Percentiles rank a stretch among this genome's conserved stretches.
phyloP scores from a whole-genome alignment of 176 grass and related monocot genomes.

The Hordeum marinum region DNA sequence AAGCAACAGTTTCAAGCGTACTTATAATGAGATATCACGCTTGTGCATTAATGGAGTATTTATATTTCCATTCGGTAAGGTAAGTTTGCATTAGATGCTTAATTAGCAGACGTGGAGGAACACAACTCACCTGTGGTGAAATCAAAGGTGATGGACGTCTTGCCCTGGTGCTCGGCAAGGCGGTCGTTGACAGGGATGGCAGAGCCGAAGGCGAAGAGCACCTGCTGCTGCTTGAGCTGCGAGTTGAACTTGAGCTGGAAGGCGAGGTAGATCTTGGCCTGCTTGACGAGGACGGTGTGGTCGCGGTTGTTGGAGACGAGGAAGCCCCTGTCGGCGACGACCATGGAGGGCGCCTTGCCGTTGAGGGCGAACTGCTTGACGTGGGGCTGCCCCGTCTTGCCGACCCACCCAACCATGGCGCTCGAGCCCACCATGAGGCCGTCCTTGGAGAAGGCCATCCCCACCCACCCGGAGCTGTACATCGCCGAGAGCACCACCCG shows the following conservation, averaged over 20 bases:
- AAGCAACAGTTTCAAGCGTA: not conserved
- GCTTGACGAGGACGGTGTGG: constrained; percentile 47
- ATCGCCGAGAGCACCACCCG: constrained; percentile 71
- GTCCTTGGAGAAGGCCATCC: constrained; percentile 86
- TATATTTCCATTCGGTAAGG: not conserved
- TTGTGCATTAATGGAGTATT: not conserved
- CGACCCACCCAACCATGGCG: constrained; percentile 95
- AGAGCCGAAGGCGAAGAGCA: constrained; percentile 62
- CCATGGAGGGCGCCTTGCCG: constrained; percentile 44
- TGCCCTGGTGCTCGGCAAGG: constrained; percentile 56
- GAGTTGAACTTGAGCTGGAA: constrained; percentile 54
- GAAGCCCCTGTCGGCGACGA: constrained; percentile 52
- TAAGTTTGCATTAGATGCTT: constrained; percentile 7
- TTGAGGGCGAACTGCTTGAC: constrained; percentile 53
- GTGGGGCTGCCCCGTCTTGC: constrained; percentile 59
- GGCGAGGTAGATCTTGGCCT: constrained; percentile 93
- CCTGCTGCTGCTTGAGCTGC: constrained; percentile 52
- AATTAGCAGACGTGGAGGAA: not conserved
- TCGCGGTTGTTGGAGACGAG: constrained; percentile 42
- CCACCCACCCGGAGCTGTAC: constrained; percentile 87
- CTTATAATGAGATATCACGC: not conserved
- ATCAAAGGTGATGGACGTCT: constrained; percentile 69
- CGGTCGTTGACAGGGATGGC: constrained; percentile 59
- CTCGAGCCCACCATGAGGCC: constrained; percentile 88
- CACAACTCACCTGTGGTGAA: constrained; percentile 70